Evolutionary conservation across 129 eudicot species (phyloP), one percentile per base, ranked within the genome.

Genomic region (Smallanthus sonchifolius): DNA sequence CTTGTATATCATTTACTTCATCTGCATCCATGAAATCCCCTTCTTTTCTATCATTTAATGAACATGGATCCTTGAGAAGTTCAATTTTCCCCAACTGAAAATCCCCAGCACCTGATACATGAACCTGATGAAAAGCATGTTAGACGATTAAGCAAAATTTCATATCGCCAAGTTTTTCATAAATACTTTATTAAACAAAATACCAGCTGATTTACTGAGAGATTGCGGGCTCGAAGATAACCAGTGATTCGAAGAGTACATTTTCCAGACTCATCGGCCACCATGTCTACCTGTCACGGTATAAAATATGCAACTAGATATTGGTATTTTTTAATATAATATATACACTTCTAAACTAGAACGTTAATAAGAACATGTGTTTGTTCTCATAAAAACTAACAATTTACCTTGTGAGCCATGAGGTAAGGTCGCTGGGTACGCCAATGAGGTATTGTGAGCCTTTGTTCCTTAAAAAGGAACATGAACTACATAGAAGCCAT

Each of bases 71-170:
- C 79, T 78, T 92, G 36, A 88, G 85, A 76, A 86, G 79, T 75
- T 95, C 99, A 82, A 84, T 86, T 76, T 87, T 91, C 74, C 81
- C 83, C 79, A 95, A 70, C 75, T 88, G 97, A 87, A 83, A 95
- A 83, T 95, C 99, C 69, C 99, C 99, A 5, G 94, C 99, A 55
- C 99, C 99, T 20, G 99, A 75, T 39, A 95, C 85, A 84, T 95
- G 99, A 71, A 95, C 96, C 99, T 95, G 84, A 77, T 52, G 68
- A 76, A 67, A 74, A 76, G 19, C 52, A 69, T 67, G 72, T 80
- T 74, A 75, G 84, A 64, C 36, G 79, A 61, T 39, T 32, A 54
- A 73, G 63, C 55, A 3, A 16, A 34, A 28, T 57, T 43, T 10
- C 13, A 15, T 15, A n/a, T n/a, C 42, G 39, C 51, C 59, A 80